Percentiles rank a stretch among this genome's conserved stretches.
phyloP scores from a whole-genome alignment of 2,329 filamentous ascomycete genomes.

The Teratosphaeria gauchensis region DNA sequence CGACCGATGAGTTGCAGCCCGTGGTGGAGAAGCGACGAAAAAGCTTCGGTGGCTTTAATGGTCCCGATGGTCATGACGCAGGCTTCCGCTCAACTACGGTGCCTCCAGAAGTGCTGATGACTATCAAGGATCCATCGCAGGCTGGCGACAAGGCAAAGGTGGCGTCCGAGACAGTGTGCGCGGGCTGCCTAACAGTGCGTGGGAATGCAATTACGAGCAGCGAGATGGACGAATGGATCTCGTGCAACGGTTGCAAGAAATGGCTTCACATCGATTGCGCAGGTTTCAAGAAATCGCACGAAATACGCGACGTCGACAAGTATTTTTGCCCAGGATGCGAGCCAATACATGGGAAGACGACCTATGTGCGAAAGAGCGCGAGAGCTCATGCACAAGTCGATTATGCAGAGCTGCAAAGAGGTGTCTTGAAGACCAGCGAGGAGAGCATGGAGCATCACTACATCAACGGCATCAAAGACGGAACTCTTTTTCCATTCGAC shows the following conservation, averaged over 20 bases:
- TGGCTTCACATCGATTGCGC: constrained; percentile 62
- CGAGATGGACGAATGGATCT: constrained; percentile 55
- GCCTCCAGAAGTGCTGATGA: constrained; percentile 18
- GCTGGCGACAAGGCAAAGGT: constrained; percentile 14
- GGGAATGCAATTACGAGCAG: constrained; percentile 36
- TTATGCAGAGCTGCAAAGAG: constrained; percentile 58
- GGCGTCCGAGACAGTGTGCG: constrained; percentile 41
- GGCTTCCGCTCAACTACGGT: constrained; percentile 18
- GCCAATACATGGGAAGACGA: constrained; percentile 52
- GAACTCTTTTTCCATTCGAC: constrained; percentile 47
- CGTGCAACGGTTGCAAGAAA: constrained; percentile 57
- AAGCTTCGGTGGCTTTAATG: constrained; percentile 13
- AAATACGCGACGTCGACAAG: constrained; percentile 58
- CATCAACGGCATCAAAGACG: constrained; percentile 57
- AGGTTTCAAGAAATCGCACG: constrained; percentile 54
- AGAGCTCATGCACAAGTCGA: constrained; percentile 57
- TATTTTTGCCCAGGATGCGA: constrained; percentile 55
- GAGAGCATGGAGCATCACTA: constrained; percentile 59
- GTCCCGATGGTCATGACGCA: not conserved
- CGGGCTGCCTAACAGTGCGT: constrained; percentile 47
- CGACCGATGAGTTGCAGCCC: not conserved
- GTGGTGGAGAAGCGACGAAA: constrained; percentile 11
- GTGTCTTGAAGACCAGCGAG: constrained; percentile 54
- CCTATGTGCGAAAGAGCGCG: constrained; percentile 56
- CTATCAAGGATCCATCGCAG: constrained; percentile 21